Conservation (phyloP, 176 grass and related monocot species). For the Triticum timopheevii region DNA sequence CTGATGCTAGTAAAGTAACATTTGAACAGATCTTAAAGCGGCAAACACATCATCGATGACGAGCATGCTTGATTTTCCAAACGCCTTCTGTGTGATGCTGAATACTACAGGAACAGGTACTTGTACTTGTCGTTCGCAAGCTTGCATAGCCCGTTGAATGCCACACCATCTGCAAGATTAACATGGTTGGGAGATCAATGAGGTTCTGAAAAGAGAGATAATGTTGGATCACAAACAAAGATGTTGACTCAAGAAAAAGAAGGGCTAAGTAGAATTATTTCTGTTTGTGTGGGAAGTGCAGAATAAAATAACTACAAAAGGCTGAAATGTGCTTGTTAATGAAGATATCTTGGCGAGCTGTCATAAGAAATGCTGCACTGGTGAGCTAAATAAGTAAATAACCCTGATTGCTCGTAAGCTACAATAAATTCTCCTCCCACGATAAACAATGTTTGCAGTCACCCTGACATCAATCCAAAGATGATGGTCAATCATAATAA, state of each 20-base stretch:
- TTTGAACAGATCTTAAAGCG: slow-evolving; percentile 23
- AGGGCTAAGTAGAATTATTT: background rate
- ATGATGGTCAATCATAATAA: background rate
- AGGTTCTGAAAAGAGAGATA: background rate
- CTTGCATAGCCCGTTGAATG: slow-evolving; percentile 77
- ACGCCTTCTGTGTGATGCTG: slow-evolving; percentile 13
- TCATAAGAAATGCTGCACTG: background rate
- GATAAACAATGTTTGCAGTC: background rate
- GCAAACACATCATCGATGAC: background rate
- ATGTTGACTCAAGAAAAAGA: background rate
- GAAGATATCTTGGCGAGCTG: background rate
- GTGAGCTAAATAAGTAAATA: background rate
- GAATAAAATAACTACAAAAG: background rate
- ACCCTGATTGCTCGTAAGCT: background rate
- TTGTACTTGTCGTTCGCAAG: slow-evolving; percentile 68
- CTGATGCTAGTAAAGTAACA: background rate
- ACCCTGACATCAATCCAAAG: background rate
- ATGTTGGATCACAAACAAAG: background rate
- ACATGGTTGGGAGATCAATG: slow-evolving; percentile 24
- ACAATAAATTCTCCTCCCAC: background rate
- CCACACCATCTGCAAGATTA: slow-evolving; percentile 45
- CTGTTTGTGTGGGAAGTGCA: background rate
- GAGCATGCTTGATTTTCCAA: background rate
- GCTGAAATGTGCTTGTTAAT: background rate
- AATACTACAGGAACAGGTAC: slow-evolving; percentile 66